Evolutionary conservation across 176 grass and related monocot species (phyloP).

Genomic region (Avena sativa): DNA sequence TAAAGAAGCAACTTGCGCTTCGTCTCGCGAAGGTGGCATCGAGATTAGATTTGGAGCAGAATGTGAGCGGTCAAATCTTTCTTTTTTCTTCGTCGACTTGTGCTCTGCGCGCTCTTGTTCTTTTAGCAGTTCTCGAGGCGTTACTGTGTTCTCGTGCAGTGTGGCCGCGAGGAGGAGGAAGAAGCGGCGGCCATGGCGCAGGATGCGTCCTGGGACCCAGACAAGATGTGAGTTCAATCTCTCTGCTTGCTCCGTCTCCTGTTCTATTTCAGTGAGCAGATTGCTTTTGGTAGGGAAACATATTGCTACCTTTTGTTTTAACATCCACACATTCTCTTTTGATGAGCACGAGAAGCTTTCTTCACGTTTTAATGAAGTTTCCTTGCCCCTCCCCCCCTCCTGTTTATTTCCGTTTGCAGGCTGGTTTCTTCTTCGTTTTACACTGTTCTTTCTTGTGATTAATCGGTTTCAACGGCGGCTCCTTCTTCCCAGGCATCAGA

Average conservation of each 20-base stretch:
- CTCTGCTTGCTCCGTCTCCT: not conserved
- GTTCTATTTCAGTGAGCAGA: not conserved
- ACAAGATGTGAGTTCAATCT: constrained; percentile 63
- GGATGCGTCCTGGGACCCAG: constrained; percentile 61
- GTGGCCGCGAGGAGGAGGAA: constrained; percentile 19
- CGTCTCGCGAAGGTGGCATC: constrained; percentile 15
- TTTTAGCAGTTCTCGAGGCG: constrained; percentile 31
- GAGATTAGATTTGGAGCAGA: constrained; percentile 42
- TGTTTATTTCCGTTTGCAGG: not conserved
- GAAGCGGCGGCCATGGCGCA: constrained; percentile 53
- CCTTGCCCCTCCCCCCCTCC: not conserved
- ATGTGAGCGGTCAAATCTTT: constrained; percentile 50
- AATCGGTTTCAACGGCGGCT: not conserved
- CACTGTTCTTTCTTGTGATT: not conserved
- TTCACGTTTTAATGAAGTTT: not conserved
- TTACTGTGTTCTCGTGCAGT: constrained; percentile 30
- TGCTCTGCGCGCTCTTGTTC: not conserved
- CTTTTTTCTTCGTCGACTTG: constrained; percentile 12
- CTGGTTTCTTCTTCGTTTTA: constrained; percentile 9
- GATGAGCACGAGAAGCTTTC: not conserved
- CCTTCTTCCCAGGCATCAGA: not conserved
- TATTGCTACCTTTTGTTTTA: not conserved
- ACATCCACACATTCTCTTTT: constrained; percentile 11
- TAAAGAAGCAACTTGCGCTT: constrained; percentile 42
- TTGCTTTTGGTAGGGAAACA: constrained; percentile 8